Evolutionary conservation across 129 eudicot genomes (phyloP), one percentile per base, ranked within the genome.

Genomic region (Chrysanthemum makinoi): DNA sequence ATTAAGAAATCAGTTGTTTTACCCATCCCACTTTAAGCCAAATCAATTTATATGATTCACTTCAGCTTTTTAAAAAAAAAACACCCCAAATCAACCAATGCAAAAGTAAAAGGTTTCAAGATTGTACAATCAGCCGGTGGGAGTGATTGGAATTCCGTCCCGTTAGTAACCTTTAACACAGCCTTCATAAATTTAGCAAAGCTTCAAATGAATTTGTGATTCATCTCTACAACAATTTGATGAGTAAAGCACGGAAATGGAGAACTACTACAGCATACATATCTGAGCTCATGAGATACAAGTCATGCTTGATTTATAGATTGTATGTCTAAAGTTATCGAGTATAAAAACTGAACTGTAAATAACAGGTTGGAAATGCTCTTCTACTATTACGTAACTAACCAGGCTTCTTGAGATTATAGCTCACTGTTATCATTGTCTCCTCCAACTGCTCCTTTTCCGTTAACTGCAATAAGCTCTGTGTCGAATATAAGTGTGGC

Each of bases 401-500:
- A 47, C 35, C 49, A 7, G 50, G 26, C 39, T 54, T 73, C 65
- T 35, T 54, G 59, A 49, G 66, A 66, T 83, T 64, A 92, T 52
- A 92, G 75, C 75, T 92, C 96, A 39, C 66, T 62, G 14, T 81
- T 86, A 50, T 80, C 78, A 14, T 65, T 49, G 19, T 59, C 76
- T 24, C 67, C 86, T 65, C 74, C 83, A 20, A 26, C 75, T 73
- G 86, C 52, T 53, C 83, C 83, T 77, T 90, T 82, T 46, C 96
- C 99, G 6, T 95, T 90, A 69, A 95, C 99, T 26, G 88, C 78
- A 1, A 95, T 91, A 53, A 90, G 91, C 89, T 90, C 97, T 0
- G 99, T 95, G 70, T 95, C 99, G 50, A 95, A 95, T 56, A 95
- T 76, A 56, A 95, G 91, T 50, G 99, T 90, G 5, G 99, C 99